A percentile compares a stretch with the other conserved stretches of the same genome.
These are phyloP conservation scores for Aspergillus sp. DNA, from an alignment of 2,329 filamentous ascomycete genomes.

Conservation along the genomic window DNA sequence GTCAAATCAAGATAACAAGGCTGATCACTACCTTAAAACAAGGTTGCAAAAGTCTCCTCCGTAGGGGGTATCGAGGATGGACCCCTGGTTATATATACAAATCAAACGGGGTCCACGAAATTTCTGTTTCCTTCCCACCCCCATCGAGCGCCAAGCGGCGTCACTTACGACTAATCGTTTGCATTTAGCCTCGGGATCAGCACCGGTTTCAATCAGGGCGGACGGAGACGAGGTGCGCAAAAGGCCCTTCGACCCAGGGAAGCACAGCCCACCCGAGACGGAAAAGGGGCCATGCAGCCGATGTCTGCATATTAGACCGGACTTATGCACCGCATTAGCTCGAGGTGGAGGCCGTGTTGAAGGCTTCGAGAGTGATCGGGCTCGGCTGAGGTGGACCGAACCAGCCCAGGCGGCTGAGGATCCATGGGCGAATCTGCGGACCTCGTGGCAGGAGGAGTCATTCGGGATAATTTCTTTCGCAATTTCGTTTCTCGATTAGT, in stretches of 20 bases:
- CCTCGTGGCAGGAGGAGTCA: slow-evolving; percentile 14
- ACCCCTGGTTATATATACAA: slow-evolving; percentile 1
- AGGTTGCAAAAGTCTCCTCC: background rate
- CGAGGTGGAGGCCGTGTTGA: background rate
- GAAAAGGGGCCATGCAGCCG: slow-evolving; percentile 8
- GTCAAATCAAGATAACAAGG: background rate
- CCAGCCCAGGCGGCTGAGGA: slow-evolving; percentile 6
- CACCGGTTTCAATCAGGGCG: slow-evolving; percentile 3
- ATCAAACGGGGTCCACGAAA: background rate
- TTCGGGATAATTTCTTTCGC: background rate
- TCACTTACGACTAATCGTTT: slow-evolving; percentile 4
- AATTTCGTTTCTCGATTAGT: slow-evolving; percentile 8
- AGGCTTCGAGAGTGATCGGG: slow-evolving; percentile 11
- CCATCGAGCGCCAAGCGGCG: background rate
- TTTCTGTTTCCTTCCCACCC: background rate
- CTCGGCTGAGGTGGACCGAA: slow-evolving; percentile 16
- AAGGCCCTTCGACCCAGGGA: slow-evolving; percentile 2
- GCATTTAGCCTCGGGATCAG: slow-evolving; percentile 7
- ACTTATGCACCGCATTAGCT: slow-evolving; percentile 18
- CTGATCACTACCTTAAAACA: background rate
- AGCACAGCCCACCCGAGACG: slow-evolving; percentile 1
- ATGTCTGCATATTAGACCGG: slow-evolving; percentile 10
- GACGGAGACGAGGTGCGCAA: slow-evolving; percentile 2
- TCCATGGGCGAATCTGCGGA: slow-evolving; percentile 12
- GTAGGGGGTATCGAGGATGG: background rate